Base-by-base conservation (phyloP, 345 rosid species). In the Boechera retrofracta region DNA sequence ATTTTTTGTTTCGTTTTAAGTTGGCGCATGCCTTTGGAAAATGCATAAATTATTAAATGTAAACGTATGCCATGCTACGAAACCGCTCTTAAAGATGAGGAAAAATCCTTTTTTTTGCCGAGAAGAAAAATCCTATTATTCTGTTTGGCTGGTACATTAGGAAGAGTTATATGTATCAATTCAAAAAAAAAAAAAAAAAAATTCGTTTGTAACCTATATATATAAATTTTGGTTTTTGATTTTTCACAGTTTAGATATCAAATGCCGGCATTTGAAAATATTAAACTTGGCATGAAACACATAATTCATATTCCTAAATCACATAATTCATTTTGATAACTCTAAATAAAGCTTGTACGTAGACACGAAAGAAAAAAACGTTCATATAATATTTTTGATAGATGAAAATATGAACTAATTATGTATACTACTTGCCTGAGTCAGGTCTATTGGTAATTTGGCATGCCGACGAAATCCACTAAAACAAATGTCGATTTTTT, bases 31-130 rank as follows among this genome's bases (percentile, higher is more conserved):
- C 76, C 71, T 77, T 77, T 71, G 18, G 2, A 77, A 56, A 59
- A 29, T 21, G 42, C 10, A 61, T 52, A 33, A 65, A 64, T 56
- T 13, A 31, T 53, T 69, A 53, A 44, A 53, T 32, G 1, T 18
- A 47, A 66, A 71, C 80, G 80, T 76, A 71, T 77, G 76, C 80
- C 80, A 71, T 77, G 76, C 80, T 64, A 36, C 38, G 47, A 44
- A 74, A 47, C 15, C 64, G 42, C 69, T 61, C 41, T 76, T 61
- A 42, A 69, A 69, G 64, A 57, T 52, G 48, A 32, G 35, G 66
- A 69, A 29, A 29, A 36, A 28, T 26, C 52, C 16, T 21, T 21
- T 21, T 21, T 1, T 21, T 21, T 21, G 24, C 24, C 24, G 24
- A 21, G 48, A 32, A 28, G 71, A 69, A 29, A 29, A 36, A 35